Evolutionary conservation across 2,329 filamentous ascomycete species (phyloP), one percentile per base, ranked within the genome.

Genomic region (Penicillium sp.): DNA sequence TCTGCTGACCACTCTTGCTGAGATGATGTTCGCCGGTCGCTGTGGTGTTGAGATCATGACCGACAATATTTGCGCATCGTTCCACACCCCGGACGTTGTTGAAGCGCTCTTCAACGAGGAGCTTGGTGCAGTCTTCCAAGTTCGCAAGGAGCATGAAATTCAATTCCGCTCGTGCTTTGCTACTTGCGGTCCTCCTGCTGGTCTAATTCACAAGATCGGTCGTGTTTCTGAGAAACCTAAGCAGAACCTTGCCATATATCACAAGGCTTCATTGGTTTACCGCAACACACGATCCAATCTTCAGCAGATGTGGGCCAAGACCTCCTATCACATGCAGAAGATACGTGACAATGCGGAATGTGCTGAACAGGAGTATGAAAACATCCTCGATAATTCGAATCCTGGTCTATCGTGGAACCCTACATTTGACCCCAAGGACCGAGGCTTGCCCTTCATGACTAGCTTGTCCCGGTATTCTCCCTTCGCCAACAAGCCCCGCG

Each of bases 21-120:
- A 98, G 67, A 96, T 96, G 92, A 93, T 94, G 79, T 96, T 96
- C 61, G 90, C 92, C 20, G 92, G 92, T 17, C 84, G 89, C 39
- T 93, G 85, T 56, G 92, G 90, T 44, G 76, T 87, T 18, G 85
- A 93, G 51, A 73, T 96, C 42, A 84, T 85, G 73, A 72, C 95
- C 40, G 89, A 95, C 59, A 77, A 76, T 37, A 68, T 71, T 30
- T 70, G 64, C 46, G 68, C 76, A 17, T 79, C 77, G 42, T 79
- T 77, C 15, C 73, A 80, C 29, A 74, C 75, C 7, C 69, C 77
- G 30, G 73, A 80, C 55, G 66, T 93, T 12, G 69, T 95, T 6
- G 79, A 87, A 39, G 77, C 84, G 0, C 76, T 98, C 13, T 96
- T 98, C 77, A 95, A 89, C 62, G 92, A 96, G 65, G 92, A 96